These are phyloP conservation scores for Pezicula rhizophila DNA, from an alignment of 2,329 filamentous ascomycete species.

Conservation along the genomic window DNA sequence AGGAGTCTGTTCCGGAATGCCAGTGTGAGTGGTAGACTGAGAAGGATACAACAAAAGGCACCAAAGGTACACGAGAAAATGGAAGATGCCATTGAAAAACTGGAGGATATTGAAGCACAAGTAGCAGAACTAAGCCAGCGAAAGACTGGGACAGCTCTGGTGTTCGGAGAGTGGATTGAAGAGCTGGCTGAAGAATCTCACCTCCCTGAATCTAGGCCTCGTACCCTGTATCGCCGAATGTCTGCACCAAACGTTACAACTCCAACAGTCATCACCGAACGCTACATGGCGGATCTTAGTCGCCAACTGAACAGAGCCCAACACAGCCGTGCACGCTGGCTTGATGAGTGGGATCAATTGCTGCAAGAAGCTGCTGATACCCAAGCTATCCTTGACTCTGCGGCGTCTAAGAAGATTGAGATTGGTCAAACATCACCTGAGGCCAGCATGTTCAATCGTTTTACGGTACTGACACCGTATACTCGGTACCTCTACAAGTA, in stretches of 20 bases:
- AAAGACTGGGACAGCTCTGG: slow-evolving; percentile 69
- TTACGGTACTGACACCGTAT: slow-evolving; percentile 68
- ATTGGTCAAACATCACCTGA: slow-evolving; percentile 57
- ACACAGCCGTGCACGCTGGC: slow-evolving; percentile 76
- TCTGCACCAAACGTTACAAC: slow-evolving; percentile 42
- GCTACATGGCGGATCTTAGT: slow-evolving; percentile 86
- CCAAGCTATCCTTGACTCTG: slow-evolving; percentile 79
- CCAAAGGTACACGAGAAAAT: slow-evolving; percentile 81
- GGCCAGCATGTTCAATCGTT: slow-evolving; percentile 46
- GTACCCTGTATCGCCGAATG: slow-evolving; percentile 34
- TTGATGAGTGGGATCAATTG: slow-evolving; percentile 78
- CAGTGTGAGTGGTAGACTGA: slow-evolving; percentile 67
- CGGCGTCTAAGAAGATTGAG: slow-evolving; percentile 72
- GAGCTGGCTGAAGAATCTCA: slow-evolving; percentile 76
- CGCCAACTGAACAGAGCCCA: slow-evolving; percentile 74
- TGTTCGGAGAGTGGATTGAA: slow-evolving; percentile 92
- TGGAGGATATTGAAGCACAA: slow-evolving; percentile 78
- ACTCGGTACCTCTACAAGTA: slow-evolving; percentile 74
- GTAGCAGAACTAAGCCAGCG: slow-evolving; percentile 72
- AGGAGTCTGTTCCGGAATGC: slow-evolving; percentile 74
- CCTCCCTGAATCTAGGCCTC: slow-evolving; percentile 55
- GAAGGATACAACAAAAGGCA: slow-evolving; percentile 70
- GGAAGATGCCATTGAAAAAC: slow-evolving; percentile 71
- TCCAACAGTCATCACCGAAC: slow-evolving; percentile 83
- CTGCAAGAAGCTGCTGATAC: slow-evolving; percentile 68